These are phyloP conservation scores for Diaporthe australafricana DNA, from an alignment of 2,329 filamentous ascomycete species.

Conservation along the genomic window DNA sequence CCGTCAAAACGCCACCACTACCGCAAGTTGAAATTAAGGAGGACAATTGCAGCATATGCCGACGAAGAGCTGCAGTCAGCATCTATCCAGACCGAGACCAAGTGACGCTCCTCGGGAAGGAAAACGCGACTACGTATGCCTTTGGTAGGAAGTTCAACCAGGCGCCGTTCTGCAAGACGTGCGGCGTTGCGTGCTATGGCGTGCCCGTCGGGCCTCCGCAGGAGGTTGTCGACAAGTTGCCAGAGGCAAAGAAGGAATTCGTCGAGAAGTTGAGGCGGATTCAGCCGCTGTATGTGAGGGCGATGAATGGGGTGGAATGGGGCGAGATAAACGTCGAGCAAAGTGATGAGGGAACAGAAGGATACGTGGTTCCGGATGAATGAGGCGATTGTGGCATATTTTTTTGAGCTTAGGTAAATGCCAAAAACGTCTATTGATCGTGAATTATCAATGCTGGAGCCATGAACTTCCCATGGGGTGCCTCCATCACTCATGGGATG, in stretches of 20 bases:
- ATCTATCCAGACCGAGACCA: conserved; percentile 45
- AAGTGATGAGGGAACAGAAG: conserved; percentile 44
- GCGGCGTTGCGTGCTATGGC: conserved; percentile 45
- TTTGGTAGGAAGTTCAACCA: conserved; percentile 42
- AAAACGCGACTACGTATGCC: conserved; percentile 44
- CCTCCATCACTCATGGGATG: conserved; percentile 8
- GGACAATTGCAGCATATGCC: conserved; percentile 51
- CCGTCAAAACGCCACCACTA: conserved; percentile 39
- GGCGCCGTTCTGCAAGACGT: conserved; percentile 43
- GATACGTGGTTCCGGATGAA: conserved; percentile 38
- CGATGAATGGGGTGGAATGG: conserved; percentile 34
- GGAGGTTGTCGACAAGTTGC: conserved; percentile 44
- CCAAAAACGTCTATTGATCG: too few species aligned
- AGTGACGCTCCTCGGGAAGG: conserved; percentile 43
- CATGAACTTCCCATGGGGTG: not conserved
- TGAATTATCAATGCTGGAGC: not conserved
- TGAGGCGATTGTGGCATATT: not conserved
- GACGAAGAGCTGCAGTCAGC: conserved; percentile 46
- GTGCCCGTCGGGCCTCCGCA: conserved; percentile 46
- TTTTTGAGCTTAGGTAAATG: not conserved
- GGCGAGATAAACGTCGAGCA: conserved; percentile 38
- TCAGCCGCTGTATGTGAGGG: conserved; percentile 32
- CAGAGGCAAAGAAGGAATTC: conserved; percentile 41
- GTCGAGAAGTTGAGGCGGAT: conserved; percentile 37
- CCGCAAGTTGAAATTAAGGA: conserved; percentile 55